A percentile compares a stretch with the other conserved stretches of the same genome.
These are phyloP conservation scores for Lichtheimia hyalospora DNA, from an alignment of 371 early-diverging fungal species.

Conservation along the genomic window DNA sequence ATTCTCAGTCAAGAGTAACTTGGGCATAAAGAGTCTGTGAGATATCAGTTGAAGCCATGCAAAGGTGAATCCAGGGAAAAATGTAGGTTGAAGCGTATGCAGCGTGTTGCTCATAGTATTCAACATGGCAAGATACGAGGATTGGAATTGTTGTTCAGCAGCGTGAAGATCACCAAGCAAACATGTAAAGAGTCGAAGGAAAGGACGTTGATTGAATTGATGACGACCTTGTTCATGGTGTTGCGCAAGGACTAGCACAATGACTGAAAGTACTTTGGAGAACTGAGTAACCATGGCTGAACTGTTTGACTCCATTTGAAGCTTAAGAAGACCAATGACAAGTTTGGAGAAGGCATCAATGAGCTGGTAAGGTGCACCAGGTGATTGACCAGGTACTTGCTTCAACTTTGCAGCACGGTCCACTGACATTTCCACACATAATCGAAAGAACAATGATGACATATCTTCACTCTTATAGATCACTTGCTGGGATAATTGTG, in stretches of 20 bases:
- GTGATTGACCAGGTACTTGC: conserved; percentile 28
- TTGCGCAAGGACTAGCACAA: conserved; percentile 80
- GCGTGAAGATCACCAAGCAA: conserved; percentile 83
- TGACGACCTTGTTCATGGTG: conserved; percentile 79
- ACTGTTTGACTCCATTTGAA: conserved; percentile 20
- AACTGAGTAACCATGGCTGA: conserved; percentile 55
- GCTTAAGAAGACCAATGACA: conserved; percentile 51
- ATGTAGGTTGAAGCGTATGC: conserved; percentile 25
- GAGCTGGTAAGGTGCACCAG: conserved; percentile 66
- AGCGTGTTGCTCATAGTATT: conserved; percentile 80
- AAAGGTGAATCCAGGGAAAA: conserved; percentile 93
- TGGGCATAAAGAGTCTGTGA: conserved; percentile 92
- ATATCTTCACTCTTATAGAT: conserved; percentile 76
- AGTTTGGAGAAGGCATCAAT: conserved; percentile 86
- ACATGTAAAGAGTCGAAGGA: conserved; percentile 86
- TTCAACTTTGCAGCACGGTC: conserved; percentile 72
- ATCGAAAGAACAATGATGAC: conserved; percentile 85
- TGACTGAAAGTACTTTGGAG: conserved; percentile 80
- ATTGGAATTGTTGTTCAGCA: conserved; percentile 71
- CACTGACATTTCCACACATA: conserved; percentile 82
- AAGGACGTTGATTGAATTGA: conserved; percentile 90
- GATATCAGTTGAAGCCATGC: conserved; percentile 96
- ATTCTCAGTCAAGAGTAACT: conserved; percentile 73
- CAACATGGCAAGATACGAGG: conserved; percentile 33
- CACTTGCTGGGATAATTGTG: conserved; percentile 77